These are phyloP conservation scores for Escallonia rubra DNA, from an alignment of 129 eudicot species.

Conservation along the genomic window DNA sequence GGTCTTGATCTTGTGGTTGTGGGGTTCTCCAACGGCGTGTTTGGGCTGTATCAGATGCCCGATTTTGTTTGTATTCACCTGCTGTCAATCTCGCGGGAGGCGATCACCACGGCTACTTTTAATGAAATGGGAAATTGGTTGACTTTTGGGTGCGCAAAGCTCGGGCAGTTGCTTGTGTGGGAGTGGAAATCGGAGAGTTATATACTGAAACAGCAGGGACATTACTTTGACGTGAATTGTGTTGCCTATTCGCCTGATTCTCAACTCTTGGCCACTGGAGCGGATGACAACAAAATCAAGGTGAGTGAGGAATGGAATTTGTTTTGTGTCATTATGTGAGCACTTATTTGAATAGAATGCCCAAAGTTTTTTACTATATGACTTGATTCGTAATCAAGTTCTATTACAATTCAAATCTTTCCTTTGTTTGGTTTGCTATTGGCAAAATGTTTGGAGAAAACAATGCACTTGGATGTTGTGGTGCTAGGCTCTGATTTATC, in stretches of 20 bases:
- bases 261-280: constrained; percentile 95
- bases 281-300: constrained; percentile 98
- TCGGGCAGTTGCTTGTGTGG: constrained; percentile 99
- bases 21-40: constrained; percentile 89
- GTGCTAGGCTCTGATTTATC: too few species aligned
- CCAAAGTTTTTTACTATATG: too few species aligned
- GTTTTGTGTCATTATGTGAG: neutral
- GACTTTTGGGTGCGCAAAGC: constrained; percentile 89
- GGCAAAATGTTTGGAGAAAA: too few species aligned
- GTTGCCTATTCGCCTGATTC: constrained; percentile 92
- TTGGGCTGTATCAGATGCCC: constrained; percentile 91
- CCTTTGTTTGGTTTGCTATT: too few species aligned
- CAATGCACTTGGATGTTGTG: too few species aligned
- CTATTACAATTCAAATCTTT: too few species aligned
- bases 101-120: constrained; percentile 79
- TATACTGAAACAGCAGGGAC: constrained; percentile 93
- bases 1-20: constrained; percentile 83
- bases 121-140: constrained; percentile 91
- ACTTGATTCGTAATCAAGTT: too few species aligned
- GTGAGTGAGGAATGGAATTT: constrained; percentile 17
- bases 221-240: constrained; percentile 91
- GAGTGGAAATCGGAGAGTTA: constrained; percentile 98
- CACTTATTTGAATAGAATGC: too few species aligned
- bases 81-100: constrained; percentile 85
- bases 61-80: constrained; percentile 88